These are phyloP conservation scores for Xylariaceae sp. DNA, from an alignment of 2,329 filamentous ascomycete species.

Conservation along the genomic window DNA sequence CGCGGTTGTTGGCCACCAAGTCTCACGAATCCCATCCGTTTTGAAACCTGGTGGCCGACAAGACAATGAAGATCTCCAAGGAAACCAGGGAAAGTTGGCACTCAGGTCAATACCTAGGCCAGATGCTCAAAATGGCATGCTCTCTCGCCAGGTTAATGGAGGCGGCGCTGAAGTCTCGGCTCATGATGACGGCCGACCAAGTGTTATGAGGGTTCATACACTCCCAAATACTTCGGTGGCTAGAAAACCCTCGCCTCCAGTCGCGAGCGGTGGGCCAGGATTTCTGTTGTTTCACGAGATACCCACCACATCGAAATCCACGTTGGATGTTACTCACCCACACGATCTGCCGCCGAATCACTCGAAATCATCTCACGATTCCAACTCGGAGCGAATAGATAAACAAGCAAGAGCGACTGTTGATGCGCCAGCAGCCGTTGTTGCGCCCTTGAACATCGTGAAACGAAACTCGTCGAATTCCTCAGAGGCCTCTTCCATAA, in stretches of 20 bases:
- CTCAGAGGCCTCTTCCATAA: constrained; percentile 11
- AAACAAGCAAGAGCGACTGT: constrained; percentile 1
- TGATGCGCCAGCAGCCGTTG: constrained; percentile 15
- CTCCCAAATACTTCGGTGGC: constrained; percentile 16
- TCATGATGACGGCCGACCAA: constrained; percentile 8
- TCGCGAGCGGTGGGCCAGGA: constrained; percentile 20
- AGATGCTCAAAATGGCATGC: neutral
- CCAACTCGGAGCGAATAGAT: constrained; percentile 1
- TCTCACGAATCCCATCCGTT: constrained; percentile 16
- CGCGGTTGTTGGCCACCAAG: neutral
- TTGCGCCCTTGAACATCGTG: constrained; percentile 23
- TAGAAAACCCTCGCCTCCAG: constrained; percentile 11
- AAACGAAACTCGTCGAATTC: constrained; percentile 20
- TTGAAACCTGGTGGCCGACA: constrained; percentile 21
- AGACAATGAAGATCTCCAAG: constrained; percentile 4
- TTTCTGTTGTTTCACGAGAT: constrained; percentile 28
- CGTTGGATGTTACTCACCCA: constrained; percentile 1
- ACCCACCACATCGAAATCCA: constrained; percentile 4
- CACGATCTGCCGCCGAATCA: neutral
- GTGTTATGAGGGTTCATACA: constrained; percentile 22
- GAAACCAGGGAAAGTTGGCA: neutral
- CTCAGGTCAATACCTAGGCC: neutral
- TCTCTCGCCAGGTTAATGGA: constrained; percentile 1
- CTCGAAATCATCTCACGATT: neutral
- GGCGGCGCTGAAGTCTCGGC: neutral